Conservation (phyloP, 345 rosid genomes). For the Barbarea vulgaris region DNA sequence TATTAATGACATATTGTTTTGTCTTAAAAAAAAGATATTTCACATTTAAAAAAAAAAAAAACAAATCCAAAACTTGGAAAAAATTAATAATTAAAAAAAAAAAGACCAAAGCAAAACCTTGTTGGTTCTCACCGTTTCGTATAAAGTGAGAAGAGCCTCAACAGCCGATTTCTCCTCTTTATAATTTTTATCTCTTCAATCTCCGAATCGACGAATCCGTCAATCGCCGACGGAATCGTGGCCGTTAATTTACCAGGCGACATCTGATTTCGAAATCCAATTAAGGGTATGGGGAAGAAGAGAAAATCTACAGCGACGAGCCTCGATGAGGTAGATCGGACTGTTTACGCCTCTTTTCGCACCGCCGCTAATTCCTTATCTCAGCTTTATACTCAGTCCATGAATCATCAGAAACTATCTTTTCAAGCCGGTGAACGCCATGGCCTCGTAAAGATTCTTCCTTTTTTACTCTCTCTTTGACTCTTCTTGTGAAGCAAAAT, state of each 20-base stretch:
- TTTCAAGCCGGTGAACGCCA: slow-evolving; percentile 81
- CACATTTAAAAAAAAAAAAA: background rate
- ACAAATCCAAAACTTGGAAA: too few species aligned
- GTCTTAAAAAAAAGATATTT: too few species aligned
- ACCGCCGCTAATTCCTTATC: slow-evolving; percentile 90
- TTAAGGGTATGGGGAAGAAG: slow-evolving; percentile 82
- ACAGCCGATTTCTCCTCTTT: background rate
- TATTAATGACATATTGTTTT: too few species aligned
- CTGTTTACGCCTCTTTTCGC: slow-evolving; percentile 82
- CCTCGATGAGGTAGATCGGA: slow-evolving; percentile 98
- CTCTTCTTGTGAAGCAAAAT: background rate
- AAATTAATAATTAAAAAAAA: background rate
- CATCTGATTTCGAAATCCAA: slow-evolving; percentile 9
- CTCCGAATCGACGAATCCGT: slow-evolving; percentile 35
- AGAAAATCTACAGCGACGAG: slow-evolving; percentile 82
- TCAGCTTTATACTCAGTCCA: slow-evolving; percentile 83
- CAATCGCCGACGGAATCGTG: slow-evolving; percentile 36
- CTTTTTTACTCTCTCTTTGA: background rate
- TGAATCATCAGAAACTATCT: slow-evolving; percentile 74
- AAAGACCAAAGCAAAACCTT: slow-evolving; percentile 5
- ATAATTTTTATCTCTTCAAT: slow-evolving; percentile 2
- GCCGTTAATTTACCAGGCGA: background rate
- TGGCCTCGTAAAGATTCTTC: slow-evolving; percentile 48
- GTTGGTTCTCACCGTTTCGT: slow-evolving; percentile 10
- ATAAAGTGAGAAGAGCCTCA: slow-evolving; percentile 18